Percentiles rank a stretch among this genome's conserved stretches.
Evolutionary conservation across 108 stramenopile species (phyloP).

Genomic region (Cyclotella atomus): DNA sequence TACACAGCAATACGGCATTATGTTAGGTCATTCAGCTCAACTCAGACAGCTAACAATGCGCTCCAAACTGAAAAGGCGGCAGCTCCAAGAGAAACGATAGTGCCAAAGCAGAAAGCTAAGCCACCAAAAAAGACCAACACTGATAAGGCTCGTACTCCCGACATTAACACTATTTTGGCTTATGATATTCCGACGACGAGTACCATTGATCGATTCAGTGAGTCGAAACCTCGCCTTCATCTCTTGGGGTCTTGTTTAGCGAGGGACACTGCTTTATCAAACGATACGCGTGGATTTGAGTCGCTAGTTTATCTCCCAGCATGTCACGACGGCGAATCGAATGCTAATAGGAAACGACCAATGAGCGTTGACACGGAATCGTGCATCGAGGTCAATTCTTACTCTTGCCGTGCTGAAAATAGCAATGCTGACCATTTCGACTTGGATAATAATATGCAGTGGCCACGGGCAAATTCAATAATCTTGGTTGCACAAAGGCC

Average conservation of each 20-base stretch:
- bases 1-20: too few relatives aligned
- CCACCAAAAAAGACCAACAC: neutral
- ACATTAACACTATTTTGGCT: neutral
- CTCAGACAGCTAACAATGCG: too few relatives aligned
- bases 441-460: neutral
- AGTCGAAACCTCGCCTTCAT: too few relatives aligned
- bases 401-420: neutral
- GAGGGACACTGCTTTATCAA: conserved; percentile 18
- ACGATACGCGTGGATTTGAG: conserved; percentile 69
- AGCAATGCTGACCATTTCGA: neutral
- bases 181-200: neutral
- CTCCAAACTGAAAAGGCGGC: too few relatives aligned
- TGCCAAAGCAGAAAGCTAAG: neutral
- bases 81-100: neutral
- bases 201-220: too few relatives aligned
- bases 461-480: conserved; percentile 29
- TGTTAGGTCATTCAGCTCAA: too few relatives aligned
- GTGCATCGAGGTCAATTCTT: neutral
- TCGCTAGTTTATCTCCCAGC: conserved; percentile 74
- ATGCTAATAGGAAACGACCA: too few relatives aligned
- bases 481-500: conserved; percentile 24
- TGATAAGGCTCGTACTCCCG: too few relatives aligned
- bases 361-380: neutral
- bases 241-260: conserved; percentile 23
- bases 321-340: conserved; percentile 51